phyloP scores from a whole-genome alignment of 108 stramenopile genomes.

The Pseudonitzschia pungens region DNA sequence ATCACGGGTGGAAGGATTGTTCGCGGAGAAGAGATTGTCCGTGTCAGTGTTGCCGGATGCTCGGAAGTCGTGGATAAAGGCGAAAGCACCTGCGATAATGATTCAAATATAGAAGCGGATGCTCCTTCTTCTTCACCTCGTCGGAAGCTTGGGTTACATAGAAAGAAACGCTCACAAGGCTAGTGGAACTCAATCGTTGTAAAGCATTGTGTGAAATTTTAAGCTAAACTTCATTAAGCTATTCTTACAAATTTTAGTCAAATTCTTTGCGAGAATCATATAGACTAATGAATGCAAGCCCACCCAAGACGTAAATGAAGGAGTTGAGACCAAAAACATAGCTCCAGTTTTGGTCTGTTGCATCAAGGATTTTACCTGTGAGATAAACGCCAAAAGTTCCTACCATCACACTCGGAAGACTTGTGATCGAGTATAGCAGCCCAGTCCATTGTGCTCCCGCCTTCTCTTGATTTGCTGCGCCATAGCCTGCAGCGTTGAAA shows the following conservation, averaged over 20 bases:
- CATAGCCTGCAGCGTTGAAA: constrained; percentile 75
- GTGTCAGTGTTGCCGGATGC: constrained; percentile 35
- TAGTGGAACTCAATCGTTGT: background rate
- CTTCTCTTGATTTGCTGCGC: constrained; percentile 79
- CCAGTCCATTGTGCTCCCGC: constrained; percentile 78
- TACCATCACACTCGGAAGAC: constrained; percentile 66
- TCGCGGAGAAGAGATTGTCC: constrained; percentile 81
- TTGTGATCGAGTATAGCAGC: constrained; percentile 67
- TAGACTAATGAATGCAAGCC: constrained; percentile 59
- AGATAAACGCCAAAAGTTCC: constrained; percentile 68
- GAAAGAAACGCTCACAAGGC: constrained; percentile 1
- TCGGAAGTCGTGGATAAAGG: constrained; percentile 6
- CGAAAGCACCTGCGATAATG: background rate
- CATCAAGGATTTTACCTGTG: constrained; percentile 70
- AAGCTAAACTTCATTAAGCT: background rate
- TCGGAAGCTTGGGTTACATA: constrained; percentile 1
- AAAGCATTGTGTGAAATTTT: background rate
- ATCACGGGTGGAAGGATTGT: constrained; percentile 69
- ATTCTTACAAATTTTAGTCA: constrained; percentile 32
- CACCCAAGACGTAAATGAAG: constrained; percentile 57
- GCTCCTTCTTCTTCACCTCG: constrained; percentile 8
- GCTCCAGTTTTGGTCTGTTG: constrained; percentile 64
- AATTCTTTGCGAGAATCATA: constrained; percentile 76
- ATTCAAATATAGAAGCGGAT: background rate
- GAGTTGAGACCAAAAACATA: constrained; percentile 67